Base-by-base conservation (phyloP, 179 eudicot genomes). In the Amaranthus tricolor region DNA sequence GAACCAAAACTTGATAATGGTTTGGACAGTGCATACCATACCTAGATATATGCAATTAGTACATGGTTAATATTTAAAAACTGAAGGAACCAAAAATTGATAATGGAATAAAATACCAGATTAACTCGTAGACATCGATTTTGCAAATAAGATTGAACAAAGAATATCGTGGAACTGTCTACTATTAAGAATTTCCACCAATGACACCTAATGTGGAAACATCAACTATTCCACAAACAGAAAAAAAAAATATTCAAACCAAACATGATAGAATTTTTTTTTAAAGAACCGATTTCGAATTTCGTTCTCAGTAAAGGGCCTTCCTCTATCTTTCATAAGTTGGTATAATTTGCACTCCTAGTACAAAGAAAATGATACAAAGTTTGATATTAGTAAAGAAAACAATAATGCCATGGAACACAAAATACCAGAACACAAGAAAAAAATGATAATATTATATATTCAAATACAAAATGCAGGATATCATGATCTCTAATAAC, bases 401-500 rank as follows among this genome's bases (percentile, higher is more conserved):
- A 0, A 69, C 11, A 12, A 10, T n/a, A 15, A 19, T 14, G 54
- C 3, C 0, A 6, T 20, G 10, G 44, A 17, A 19, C 61, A 61
- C n/a, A 43, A 50, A 66, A 64, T 59, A 76, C 13, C 56, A 21
- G 15, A 66, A 17, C 45, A 9, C 45, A 8, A 0, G 49, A n/a
- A 62, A 16, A 51, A 78, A 66, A 66, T 20, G 15, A 78, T 76
- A n/a, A n/a, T 86, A 92, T 97, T 97, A 96, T 91, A 83, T 91
- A 91, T 67, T 93, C 98, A 74, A 96, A 96, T 76, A 96, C 98
- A 76, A 96, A 96, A 78, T 93, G 91, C 78, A 96, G 77, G 52
- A 90, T 90, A 66, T 93, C 94, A 82, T 90, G 88, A 67, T 96
- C 99, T 78, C 98, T 85, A 44, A 93, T 88, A 19, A 96, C 98